Evolutionary conservation across 495 filamentous ascomycete genomes (phyloP), one percentile per base, ranked within the genome.

Genomic region (Mytilinidion resinicola): DNA sequence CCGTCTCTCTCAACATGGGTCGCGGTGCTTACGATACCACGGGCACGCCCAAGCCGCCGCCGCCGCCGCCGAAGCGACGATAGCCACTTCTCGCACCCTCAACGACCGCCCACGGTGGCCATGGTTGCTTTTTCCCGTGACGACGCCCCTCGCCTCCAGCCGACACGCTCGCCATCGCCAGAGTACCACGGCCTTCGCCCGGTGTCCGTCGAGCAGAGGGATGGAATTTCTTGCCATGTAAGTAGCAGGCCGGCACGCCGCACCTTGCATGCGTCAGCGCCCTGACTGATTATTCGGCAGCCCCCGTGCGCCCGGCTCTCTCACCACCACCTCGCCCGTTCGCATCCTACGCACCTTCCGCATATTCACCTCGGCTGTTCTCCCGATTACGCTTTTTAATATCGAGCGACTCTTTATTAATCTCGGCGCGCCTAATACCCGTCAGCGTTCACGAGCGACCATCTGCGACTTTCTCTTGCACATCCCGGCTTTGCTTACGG

Each of bases 21-120:
- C 68, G 68, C 44, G 68, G 68, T 52, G 68, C 68, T 19, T 70
- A 70, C 56, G 68, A 70, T 57, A 70, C 68, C 4, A 70, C 68
- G 9, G 68, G 68, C 7, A 70, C 68, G 11, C 68, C 66, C 3
- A 68, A 68, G 49, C 66, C 66, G 9, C 60, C 59, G 19, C 66
- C 66, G 41, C 66, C 63, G 36, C 68, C 63, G 15, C 67, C 67
- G 3, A 70, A 67, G 61, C 33, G 61, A 47, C 61, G 64, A 55
- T 69, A 63, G 51, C 54, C 34, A 20, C 6, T 51, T 57, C 2
- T 9, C n/a, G 6, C 11, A n/a, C 2, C 50, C 50, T 55, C 53
- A 51, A 55, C 56, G 35, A 15, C 17, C 52, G 25, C 51, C 43
- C 56, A 15, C 37, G 5, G 37, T 42, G 15, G 30, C 51, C 48